These are phyloP conservation scores for Phlyctochytrium planicorne DNA, from an alignment of 192 early-diverging fungal species.

Conservation along the genomic window DNA sequence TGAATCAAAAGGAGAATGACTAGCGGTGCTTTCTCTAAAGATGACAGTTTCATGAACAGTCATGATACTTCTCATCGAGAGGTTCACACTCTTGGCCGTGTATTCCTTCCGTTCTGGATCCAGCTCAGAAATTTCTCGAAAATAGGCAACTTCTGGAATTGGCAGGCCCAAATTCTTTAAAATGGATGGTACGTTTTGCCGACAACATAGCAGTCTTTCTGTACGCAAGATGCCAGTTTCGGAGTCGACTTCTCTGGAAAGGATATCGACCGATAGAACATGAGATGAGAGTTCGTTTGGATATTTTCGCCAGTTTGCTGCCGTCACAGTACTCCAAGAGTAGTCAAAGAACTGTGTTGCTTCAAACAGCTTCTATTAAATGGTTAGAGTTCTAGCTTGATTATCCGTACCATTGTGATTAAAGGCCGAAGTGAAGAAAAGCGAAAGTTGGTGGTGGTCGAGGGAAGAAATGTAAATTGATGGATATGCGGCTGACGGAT, in stretches of 20 bases:
- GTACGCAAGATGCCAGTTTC: constrained; percentile 82
- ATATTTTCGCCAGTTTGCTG: constrained; percentile 95
- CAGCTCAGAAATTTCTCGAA: constrained; percentile 85
- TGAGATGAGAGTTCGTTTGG: constrained; percentile 92
- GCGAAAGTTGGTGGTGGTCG: too few species aligned
- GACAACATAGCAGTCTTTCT: constrained; percentile 85
- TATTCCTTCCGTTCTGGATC: constrained; percentile 74
- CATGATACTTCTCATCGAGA: constrained; percentile 83
- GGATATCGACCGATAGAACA: constrained; percentile 86
- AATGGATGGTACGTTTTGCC: constrained; percentile 82
- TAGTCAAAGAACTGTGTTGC: constrained; percentile 75
- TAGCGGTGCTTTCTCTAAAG: constrained; percentile 50
- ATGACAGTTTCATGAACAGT: constrained; percentile 82
- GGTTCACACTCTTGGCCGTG: constrained; percentile 78
- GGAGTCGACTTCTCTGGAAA: constrained; percentile 78
- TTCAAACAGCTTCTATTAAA: constrained; percentile 85
- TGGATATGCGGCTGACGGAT: too few species aligned
- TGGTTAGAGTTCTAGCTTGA: too few species aligned
- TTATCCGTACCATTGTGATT: too few species aligned
- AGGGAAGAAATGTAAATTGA: too few species aligned
- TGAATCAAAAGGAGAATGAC: background rate
- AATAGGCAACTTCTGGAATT: constrained; percentile 68
- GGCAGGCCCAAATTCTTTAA: constrained; percentile 55
- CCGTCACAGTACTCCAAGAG: constrained; percentile 68
- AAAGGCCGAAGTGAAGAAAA: too few species aligned